Percentiles rank a stretch among this genome's conserved stretches.
phyloP scores from a whole-genome alignment of 768 basidiomycete species.

The Favolaschia claudopus region DNA sequence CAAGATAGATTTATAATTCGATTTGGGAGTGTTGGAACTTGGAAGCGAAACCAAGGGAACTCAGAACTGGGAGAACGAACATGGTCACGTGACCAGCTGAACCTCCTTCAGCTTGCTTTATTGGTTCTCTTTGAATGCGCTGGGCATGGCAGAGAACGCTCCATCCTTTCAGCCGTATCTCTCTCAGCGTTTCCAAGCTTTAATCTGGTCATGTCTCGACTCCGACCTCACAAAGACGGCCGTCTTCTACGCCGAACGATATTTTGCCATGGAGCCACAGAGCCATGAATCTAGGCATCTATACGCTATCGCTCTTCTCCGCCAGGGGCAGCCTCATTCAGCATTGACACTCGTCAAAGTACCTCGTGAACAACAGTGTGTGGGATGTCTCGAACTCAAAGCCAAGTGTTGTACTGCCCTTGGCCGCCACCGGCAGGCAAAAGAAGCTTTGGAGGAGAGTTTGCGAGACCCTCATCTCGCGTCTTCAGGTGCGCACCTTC shows the following conservation, averaged over 20 bases:
- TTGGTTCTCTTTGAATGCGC: too few relatives aligned
- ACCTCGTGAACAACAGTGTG: conserved; percentile 66
- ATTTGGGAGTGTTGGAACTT: too few relatives aligned
- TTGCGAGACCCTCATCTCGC: conserved; percentile 59
- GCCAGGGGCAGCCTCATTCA: conserved; percentile 74
- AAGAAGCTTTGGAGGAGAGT: conserved; percentile 72
- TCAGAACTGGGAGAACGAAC: too few relatives aligned
- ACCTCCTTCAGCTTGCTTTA: too few relatives aligned
- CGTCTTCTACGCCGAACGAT: conserved; percentile 89
- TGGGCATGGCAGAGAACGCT: conserved; percentile 13
- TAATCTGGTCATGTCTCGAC: conserved; percentile 88
- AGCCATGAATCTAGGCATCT: conserved; percentile 87
- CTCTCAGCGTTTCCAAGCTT: conserved; percentile 70
- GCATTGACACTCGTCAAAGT: conserved; percentile 75
- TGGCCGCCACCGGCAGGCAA: conserved; percentile 80
- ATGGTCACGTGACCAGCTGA: conserved; percentile 16
- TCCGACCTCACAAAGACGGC: conserved; percentile 80
- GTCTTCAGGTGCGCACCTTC: conserved; percentile 68
- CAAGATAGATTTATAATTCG: neutral
- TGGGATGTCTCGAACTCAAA: conserved; percentile 82
- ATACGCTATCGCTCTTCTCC: conserved; percentile 80
- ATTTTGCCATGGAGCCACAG: conserved; percentile 71
- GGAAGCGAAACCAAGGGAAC: too few relatives aligned
- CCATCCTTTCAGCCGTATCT: conserved; percentile 43
- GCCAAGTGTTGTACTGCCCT: conserved; percentile 76